Evolutionary conservation across 2,329 filamentous ascomycete genomes (phyloP).

Genomic region (Venturiaceae sp.): DNA sequence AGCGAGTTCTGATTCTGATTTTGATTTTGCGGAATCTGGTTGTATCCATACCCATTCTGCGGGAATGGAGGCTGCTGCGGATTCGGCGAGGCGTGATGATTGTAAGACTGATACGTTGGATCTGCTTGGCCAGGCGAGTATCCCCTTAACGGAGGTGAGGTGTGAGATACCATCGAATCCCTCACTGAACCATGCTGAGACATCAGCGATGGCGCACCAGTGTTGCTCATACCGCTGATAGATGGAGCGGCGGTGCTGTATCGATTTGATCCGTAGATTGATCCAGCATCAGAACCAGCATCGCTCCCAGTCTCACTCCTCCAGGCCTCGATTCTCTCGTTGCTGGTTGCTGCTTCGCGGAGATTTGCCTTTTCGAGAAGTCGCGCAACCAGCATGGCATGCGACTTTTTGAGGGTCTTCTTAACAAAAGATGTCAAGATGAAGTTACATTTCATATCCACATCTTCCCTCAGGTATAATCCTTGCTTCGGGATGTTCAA

Average conservation of each 20-base stretch:
- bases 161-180: neutral
- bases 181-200: neutral
- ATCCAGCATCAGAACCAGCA: neutral
- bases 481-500: slow-evolving; percentile 56
- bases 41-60: neutral
- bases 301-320: neutral
- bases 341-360: neutral
- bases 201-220: neutral
- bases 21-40: neutral
- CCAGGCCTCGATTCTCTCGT: neutral
- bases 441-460: slow-evolving; percentile 72
- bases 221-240: neutral
- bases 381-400: slow-evolving; percentile 56
- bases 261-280: neutral
- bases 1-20: neutral
- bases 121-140: neutral
- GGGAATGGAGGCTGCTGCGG: neutral
- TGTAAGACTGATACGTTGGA: neutral
- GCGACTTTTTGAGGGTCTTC: slow-evolving; percentile 70
- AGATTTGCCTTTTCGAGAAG: slow-evolving; percentile 22
- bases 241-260: neutral
- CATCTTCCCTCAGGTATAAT: slow-evolving; percentile 76
- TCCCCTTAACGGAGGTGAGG: neutral
- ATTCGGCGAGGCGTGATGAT: neutral
- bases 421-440: slow-evolving; percentile 70